Conservation (phyloP, 768 basidiomycete genomes). For the Lyophyllum atratum region DNA sequence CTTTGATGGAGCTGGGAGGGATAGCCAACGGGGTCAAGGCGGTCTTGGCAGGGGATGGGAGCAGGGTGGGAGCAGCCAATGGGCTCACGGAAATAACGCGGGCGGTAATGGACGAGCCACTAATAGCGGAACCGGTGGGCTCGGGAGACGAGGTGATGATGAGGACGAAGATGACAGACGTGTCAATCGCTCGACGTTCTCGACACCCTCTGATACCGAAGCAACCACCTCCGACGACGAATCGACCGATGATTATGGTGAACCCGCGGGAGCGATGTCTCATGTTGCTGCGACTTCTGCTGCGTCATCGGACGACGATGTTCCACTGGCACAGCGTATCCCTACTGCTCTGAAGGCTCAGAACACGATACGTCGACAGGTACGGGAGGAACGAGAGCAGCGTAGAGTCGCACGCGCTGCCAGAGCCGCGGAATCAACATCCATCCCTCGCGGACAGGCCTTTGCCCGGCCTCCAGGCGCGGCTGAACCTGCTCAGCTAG, state of each 20-base stretch:
- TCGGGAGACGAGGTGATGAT: constrained; percentile 39
- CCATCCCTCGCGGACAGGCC: constrained; percentile 26
- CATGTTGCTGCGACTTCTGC: constrained; percentile 10
- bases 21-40: constrained; percentile 11
- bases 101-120: constrained; percentile 22
- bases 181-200: constrained; percentile 29
- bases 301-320: constrained; percentile 65
- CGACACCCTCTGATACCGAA: constrained; percentile 34
- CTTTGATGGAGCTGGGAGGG: constrained; percentile 29
- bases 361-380: constrained; percentile 72
- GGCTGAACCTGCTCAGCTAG: constrained; percentile 14
- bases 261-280: constrained; percentile 23
- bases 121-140: constrained; percentile 37
- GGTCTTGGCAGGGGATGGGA: constrained; percentile 9
- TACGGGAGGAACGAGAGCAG: constrained; percentile 66
- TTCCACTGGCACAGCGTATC: constrained; percentile 81
- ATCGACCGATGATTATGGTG: constrained; percentile 41
- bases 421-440: constrained; percentile 23
- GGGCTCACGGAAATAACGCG: constrained; percentile 19
- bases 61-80: constrained; percentile 15
- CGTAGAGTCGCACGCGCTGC: constrained; percentile 50
- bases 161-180: constrained; percentile 28
- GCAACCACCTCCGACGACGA: constrained; percentile 37
- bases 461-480: constrained; percentile 41
- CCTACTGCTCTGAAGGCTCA: constrained; percentile 85